These are phyloP conservation scores for Melampsora occidentalis DNA, from an alignment of 1,284 basidiomycete species.

Conservation along the genomic window DNA sequence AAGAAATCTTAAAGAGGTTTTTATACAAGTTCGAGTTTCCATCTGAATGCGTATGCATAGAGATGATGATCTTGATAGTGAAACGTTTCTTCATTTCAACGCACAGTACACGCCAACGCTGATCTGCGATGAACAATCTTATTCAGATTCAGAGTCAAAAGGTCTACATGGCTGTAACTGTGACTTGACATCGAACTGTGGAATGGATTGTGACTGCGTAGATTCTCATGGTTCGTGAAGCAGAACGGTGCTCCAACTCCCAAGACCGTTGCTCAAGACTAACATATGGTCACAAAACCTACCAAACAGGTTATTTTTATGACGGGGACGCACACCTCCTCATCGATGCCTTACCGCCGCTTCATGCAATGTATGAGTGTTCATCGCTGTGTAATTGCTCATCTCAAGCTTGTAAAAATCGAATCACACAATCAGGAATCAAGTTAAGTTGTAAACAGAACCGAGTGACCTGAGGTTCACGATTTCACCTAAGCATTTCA, in stretches of 20 bases:
- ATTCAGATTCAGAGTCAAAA: neutral
- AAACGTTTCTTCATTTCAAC: neutral
- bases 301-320: constrained; percentile 9
- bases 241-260: too few species aligned
- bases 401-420: neutral
- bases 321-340: neutral
- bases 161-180: neutral
- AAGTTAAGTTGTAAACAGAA: constrained; percentile 1
- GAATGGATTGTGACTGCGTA: constrained; percentile 3
- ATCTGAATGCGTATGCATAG: too few species aligned
- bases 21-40: constrained; percentile 1
- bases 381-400: constrained; percentile 2
- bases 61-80: too few species aligned
- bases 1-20: constrained; percentile 1
- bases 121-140: neutral
- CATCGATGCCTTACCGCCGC: constrained; percentile 4
- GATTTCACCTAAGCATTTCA: neutral
- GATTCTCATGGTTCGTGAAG: constrained; percentile 14
- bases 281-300: neutral
- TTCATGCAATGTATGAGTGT: constrained; percentile 16
- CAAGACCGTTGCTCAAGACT: neutral
- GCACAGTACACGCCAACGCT: neutral
- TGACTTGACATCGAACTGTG: neutral
- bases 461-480: neutral
- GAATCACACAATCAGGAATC: constrained; percentile 2